These are phyloP conservation scores for Verticillium longisporum DNA, from an alignment of 2,329 filamentous ascomycete genomes.

Conservation along the genomic window DNA sequence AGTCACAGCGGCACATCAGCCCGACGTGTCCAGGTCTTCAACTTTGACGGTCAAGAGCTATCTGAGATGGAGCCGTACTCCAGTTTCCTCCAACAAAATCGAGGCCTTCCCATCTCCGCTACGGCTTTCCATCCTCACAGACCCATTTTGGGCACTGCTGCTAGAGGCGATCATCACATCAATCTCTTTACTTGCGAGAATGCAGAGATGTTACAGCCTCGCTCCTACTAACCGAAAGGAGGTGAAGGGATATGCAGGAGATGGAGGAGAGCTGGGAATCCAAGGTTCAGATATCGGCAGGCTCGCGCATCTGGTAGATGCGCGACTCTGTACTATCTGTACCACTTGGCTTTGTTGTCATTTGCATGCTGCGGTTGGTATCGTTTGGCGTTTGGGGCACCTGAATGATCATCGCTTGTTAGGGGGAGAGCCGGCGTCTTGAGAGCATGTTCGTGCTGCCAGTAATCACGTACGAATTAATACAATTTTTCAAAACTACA, in stretches of 20 bases:
- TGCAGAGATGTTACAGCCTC: conserved; percentile 18
- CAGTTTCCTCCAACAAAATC: conserved; percentile 76
- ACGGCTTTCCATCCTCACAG: conserved; percentile 95
- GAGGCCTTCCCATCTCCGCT: conserved; percentile 73
- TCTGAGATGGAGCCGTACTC: conserved; percentile 86
- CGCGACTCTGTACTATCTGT: neutral
- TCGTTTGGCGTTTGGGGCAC: conserved; percentile 7
- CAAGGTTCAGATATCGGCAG: neutral
- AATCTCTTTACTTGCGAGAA: conserved; percentile 75
- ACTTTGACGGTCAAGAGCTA: conserved; percentile 72
- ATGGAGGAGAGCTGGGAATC: too few relatives aligned
- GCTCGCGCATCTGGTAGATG: neutral
- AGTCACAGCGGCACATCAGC: conserved; percentile 70
- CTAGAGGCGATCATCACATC: conserved; percentile 80
- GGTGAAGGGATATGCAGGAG: neutral
- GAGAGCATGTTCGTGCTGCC: neutral
- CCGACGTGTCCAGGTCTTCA: conserved; percentile 87
- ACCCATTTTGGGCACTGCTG: conserved; percentile 83
- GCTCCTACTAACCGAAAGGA: neutral
- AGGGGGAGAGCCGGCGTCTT: neutral
- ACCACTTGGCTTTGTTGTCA: neutral
- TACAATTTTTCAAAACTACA: neutral
- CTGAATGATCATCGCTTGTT: neutral
- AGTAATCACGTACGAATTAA: conserved; percentile 1
- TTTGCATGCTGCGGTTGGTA: conserved; percentile 4